phyloP scores from a whole-genome alignment of 305 asterid genomes.

The Fraxinus angustifolia region DNA sequence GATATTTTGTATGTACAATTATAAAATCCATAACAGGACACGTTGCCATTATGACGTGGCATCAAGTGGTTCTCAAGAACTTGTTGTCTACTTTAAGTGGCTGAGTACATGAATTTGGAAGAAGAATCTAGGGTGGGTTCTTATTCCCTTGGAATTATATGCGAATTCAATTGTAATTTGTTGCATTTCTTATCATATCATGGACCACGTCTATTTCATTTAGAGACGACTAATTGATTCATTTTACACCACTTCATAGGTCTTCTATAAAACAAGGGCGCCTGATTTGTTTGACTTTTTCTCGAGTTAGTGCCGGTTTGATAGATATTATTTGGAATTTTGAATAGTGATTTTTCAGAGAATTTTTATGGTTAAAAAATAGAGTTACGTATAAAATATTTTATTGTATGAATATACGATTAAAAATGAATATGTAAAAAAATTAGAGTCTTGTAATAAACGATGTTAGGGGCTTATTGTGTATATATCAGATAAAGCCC shows the following conservation, averaged over 20 bases:
- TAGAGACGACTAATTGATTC: neutral
- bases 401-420: too few species aligned
- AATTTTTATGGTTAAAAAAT: too few species aligned
- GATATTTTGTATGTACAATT: neutral
- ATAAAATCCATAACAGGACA: conserved; percentile 4
- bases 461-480: neutral
- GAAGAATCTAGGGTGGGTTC: neutral
- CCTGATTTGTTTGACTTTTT: neutral
- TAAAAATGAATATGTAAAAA: too few species aligned
- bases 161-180: neutral
- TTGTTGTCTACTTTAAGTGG: neutral
- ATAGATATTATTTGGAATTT: too few species aligned
- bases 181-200: neutral
- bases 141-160: neutral
- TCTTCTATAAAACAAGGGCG: neutral
- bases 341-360: too few species aligned
- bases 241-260: neutral
- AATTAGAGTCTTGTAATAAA: too few species aligned
- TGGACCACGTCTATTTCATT: neutral
- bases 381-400: too few species aligned
- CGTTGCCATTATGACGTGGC: conserved; percentile 29
- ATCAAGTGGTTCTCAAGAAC: conserved; percentile 16
- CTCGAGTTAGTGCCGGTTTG: neutral
- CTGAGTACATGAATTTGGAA: neutral
- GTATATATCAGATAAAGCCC: neutral